Percentiles rank a stretch among this genome's conserved stretches.
Conservation (phyloP, 495 filamentous ascomycete genomes). For the Xylaria intraflava region DNA sequence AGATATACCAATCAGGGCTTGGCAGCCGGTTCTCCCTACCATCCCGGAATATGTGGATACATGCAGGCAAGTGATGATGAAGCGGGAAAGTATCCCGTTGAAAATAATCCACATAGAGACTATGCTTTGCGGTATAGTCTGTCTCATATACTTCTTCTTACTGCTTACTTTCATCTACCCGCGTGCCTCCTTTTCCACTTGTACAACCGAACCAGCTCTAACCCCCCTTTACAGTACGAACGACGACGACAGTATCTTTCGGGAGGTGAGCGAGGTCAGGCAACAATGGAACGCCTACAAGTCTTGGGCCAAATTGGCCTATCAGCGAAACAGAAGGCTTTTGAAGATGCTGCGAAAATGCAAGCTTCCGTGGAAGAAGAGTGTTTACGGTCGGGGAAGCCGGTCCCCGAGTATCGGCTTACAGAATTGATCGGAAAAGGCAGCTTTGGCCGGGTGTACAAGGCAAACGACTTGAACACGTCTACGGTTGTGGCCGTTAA, state of each 20-base stretch:
- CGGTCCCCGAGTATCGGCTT: constrained; percentile 59
- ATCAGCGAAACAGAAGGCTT: constrained; percentile 41
- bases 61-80: neutral
- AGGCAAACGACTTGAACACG: constrained; percentile 55
- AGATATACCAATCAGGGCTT: neutral
- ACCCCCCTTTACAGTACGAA: neutral
- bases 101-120: neutral
- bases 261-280: neutral
- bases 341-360: constrained; percentile 52
- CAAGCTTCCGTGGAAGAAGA: constrained; percentile 43
- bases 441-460: constrained; percentile 92
- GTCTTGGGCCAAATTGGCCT: constrained; percentile 34
- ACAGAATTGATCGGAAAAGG: constrained; percentile 92
- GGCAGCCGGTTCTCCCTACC: neutral
- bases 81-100: neutral
- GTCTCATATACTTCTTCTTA: neutral
- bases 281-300: constrained; percentile 36
- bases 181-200: neutral
- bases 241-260: neutral
- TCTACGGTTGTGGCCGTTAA: constrained; percentile 79
- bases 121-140: neutral
- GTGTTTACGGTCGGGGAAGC: constrained; percentile 41
- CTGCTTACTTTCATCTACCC: neutral
- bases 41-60: neutral
- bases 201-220: neutral